Conservation (phyloP, 169 alveolate species). For the Plasmodium inui region DNA sequence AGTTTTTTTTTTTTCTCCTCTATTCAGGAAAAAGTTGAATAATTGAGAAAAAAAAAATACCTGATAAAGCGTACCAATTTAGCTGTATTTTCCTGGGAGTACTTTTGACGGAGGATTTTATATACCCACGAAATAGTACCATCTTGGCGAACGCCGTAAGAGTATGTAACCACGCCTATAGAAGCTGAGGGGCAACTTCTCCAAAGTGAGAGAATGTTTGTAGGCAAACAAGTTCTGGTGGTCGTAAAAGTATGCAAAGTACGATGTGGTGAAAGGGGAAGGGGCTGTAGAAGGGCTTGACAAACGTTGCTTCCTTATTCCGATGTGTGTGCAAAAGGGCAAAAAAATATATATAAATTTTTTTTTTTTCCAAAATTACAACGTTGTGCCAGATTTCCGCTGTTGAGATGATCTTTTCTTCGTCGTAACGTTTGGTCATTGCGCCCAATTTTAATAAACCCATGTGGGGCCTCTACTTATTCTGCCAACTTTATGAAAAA, state of each 20-base stretch:
- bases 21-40: neutral
- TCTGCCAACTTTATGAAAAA: neutral
- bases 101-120: neutral
- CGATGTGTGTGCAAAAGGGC: neutral
- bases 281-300: neutral
- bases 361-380: neutral
- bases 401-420: neutral
- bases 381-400: neutral
- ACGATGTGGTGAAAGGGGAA: neutral
- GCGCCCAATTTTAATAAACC: neutral
- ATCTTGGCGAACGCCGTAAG: neutral
- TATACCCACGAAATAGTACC: neutral
- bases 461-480: neutral
- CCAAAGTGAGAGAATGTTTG: neutral
- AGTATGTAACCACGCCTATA: neutral
- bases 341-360: neutral
- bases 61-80: neutral
- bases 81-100: conserved; percentile 2
- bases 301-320: neutral
- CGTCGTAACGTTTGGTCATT: neutral
- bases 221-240: neutral
- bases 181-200: neutral
- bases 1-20: neutral
- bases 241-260: neutral
- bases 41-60: conserved; percentile 4